Evolutionary conservation across 1,284 basidiomycete genomes (phyloP), one percentile per base, ranked within the genome.

Genomic region (Caloboletus firmus): DNA sequence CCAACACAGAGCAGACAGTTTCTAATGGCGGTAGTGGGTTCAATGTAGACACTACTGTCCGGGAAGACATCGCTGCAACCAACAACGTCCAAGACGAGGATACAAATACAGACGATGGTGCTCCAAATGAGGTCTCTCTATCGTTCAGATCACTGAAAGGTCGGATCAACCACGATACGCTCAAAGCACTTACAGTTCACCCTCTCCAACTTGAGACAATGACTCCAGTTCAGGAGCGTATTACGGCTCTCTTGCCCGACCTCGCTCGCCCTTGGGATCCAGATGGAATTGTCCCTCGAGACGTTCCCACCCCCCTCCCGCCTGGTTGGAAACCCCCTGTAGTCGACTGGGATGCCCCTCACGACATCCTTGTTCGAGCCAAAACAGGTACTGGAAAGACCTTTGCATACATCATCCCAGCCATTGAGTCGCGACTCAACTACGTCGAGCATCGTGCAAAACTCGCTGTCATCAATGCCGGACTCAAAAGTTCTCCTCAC

Each of bases 301-400:
- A 12, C 20, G 4, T 28, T 30, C 44, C 32, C 2, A 18, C 1
- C 6, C 34, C 43, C 7, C 46, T 53, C 20, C 22, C 39, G 10
- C 24, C 39, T 8, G 18, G 41, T 13, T 45, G 37, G 42, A 44
- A 57, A 62, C 56, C 62, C 62, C 64, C 57, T 64, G 63, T 48
- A 63, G 66, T 67, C 49, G 73, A 61, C 56, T 59, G 60, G 68
- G 61, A 70, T 70, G 12, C 51, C 56, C 49, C 64, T n/a, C 79
- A 83, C 8, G 85, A 90, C 64, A 71, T 91, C 11, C 77, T 95
- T 35, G 90, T 93, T 20, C 85, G 89, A 64, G 92, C 94, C n/a
- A 91, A 89, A 71, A 96, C 95, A 0, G 93, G 95, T 41, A 95
- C 94, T 0, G 94, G 94, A 47, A 98, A 97, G 75, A 97, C 94